phyloP scores from a whole-genome alignment of 2,329 filamentous ascomycete genomes.

The Pseudofabraea citricarpa region DNA sequence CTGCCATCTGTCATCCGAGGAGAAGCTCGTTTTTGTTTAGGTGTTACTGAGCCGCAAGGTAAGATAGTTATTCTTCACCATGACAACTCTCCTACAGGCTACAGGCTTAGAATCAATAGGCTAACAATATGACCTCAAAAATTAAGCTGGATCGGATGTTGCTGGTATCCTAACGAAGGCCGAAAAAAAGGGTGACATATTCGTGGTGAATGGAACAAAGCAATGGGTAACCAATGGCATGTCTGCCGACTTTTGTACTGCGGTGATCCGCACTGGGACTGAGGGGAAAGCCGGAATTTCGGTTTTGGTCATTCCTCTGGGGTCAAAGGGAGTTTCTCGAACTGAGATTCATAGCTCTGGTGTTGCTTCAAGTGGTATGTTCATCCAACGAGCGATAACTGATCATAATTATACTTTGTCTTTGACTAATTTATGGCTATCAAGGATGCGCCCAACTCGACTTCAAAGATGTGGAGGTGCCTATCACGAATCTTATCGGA shows the following conservation, averaged over 20 bases:
- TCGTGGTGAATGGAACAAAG: conserved; percentile 97
- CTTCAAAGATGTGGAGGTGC: conserved; percentile 96
- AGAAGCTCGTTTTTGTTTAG: conserved; percentile 64
- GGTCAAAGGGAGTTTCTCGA: conserved; percentile 75
- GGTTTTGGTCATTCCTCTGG: conserved; percentile 84
- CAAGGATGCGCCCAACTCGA: conserved; percentile 78
- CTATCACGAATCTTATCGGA: conserved; percentile 90
- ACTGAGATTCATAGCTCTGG: conserved; percentile 95
- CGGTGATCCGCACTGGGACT: conserved; percentile 81
- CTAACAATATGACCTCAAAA: background rate
- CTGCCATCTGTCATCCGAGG: conserved; percentile 78
- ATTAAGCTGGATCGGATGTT: conserved; percentile 76
- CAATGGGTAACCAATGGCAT: conserved; percentile 98
- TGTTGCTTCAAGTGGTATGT: conserved; percentile 87
- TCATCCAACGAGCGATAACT: too few relatives aligned
- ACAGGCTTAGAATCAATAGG: background rate
- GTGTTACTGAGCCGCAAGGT: conserved; percentile 83
- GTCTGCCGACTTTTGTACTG: conserved; percentile 94
- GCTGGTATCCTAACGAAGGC: conserved; percentile 91
- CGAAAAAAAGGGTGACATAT: conserved; percentile 86
- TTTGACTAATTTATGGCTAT: too few relatives aligned
- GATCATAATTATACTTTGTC: too few relatives aligned
- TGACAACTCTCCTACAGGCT: background rate
- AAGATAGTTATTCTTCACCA: background rate
- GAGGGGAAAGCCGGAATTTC: conserved; percentile 86